phyloP scores from a whole-genome alignment of 2,329 filamentous ascomycete species.

The Diplodia seriata region DNA sequence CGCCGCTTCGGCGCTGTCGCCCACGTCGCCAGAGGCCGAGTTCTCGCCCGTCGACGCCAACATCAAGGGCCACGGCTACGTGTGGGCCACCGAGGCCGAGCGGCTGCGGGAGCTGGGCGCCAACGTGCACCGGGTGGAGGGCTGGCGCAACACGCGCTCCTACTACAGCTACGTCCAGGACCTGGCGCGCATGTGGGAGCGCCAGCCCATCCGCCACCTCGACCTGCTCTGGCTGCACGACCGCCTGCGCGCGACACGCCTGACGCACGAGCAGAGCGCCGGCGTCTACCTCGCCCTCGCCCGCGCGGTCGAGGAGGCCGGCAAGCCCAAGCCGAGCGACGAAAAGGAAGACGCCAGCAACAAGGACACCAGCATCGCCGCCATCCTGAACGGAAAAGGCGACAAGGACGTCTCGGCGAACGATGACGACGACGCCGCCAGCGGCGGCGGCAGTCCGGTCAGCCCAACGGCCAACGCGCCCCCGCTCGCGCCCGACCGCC shows the following conservation, averaged over 20 bases:
- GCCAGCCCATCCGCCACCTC: constrained; percentile 73
- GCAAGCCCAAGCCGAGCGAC: constrained; percentile 28
- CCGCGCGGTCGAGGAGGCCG: constrained; percentile 67
- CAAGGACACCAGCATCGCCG: neutral
- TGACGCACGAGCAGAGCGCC: constrained; percentile 76
- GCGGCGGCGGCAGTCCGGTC: constrained; percentile 32
- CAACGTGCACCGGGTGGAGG: constrained; percentile 91
- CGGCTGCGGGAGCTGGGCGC: constrained; percentile 88
- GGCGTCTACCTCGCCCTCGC: constrained; percentile 86
- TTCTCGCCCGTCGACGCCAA: constrained; percentile 47
- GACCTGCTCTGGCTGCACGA: constrained; percentile 94
- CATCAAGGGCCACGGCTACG: constrained; percentile 86
- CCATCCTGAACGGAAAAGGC: constrained; percentile 34
- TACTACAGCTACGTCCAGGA: constrained; percentile 92
- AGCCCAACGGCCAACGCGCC: constrained; percentile 18
- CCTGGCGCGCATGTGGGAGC: constrained; percentile 47
- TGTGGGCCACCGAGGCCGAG: constrained; percentile 84
- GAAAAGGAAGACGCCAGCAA: neutral
- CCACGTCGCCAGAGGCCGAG: constrained; percentile 29
- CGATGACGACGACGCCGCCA: constrained; percentile 33
- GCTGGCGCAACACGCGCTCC: constrained; percentile 92
- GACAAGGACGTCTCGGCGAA: constrained; percentile 32
- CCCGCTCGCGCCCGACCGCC: neutral
- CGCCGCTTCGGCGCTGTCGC: constrained; percentile 57
- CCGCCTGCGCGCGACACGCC: constrained; percentile 80